Conservation (phyloP, 768 basidiomycete species). For the Boletus sensibilis region DNA sequence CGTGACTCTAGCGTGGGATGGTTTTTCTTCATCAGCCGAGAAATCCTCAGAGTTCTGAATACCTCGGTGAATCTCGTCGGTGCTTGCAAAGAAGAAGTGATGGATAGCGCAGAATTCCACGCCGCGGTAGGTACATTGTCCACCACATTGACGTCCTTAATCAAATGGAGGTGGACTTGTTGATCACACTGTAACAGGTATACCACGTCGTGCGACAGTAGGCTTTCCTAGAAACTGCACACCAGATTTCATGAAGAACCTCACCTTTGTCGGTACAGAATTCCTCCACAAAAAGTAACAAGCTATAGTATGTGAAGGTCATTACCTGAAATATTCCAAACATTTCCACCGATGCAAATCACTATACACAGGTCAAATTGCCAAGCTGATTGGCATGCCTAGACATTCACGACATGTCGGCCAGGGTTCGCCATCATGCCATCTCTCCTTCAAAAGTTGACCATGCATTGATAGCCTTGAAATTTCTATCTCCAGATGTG, state of each 20-base stretch:
- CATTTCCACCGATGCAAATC: neutral
- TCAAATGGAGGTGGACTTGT: neutral
- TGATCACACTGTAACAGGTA: slow-evolving; percentile 52
- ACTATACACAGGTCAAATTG: slow-evolving; percentile 61
- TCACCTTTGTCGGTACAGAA: slow-evolving; percentile 29
- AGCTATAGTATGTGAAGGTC: slow-evolving; percentile 57
- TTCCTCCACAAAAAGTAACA: slow-evolving; percentile 67
- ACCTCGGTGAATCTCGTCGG: neutral
- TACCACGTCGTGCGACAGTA: slow-evolving; percentile 64
- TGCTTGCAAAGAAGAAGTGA: slow-evolving; percentile 15
- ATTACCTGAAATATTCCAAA: slow-evolving; percentile 4
- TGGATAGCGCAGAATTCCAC: slow-evolving; percentile 65
- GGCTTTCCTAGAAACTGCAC: slow-evolving; percentile 1
- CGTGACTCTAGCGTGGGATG: neutral
- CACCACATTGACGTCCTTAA: neutral
- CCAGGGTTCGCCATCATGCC: slow-evolving; percentile 51
- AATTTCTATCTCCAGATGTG: slow-evolving; percentile 59
- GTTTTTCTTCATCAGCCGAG: neutral
- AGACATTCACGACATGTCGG: slow-evolving; percentile 78
- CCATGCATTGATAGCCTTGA: slow-evolving; percentile 56
- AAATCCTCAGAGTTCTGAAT: neutral
- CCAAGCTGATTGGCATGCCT: slow-evolving; percentile 79
- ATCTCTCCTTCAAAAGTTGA: neutral
- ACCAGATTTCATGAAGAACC: neutral
- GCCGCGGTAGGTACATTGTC: slow-evolving; percentile 43